Conservation (phyloP, 345 rosid species). For the Eucalyptus decipiens region DNA sequence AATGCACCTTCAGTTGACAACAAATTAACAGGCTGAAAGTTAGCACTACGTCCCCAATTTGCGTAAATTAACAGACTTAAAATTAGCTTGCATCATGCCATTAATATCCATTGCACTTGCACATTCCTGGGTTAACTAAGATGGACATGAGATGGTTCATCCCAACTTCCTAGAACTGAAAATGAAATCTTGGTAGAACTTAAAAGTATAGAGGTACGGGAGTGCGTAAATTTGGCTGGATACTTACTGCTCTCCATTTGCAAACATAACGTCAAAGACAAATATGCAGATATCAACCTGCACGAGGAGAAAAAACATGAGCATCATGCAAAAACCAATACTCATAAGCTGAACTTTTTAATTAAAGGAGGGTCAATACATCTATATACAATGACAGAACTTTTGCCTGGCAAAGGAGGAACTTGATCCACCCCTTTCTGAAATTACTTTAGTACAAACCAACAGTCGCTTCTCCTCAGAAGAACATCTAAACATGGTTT, state of each 20-base stretch:
- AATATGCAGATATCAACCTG: constrained; percentile 81
- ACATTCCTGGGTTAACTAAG: neutral
- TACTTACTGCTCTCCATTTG: constrained; percentile 69
- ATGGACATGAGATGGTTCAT: neutral
- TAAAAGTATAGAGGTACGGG: neutral
- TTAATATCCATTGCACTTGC: neutral
- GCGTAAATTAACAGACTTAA: neutral
- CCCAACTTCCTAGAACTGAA: neutral
- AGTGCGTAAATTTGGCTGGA: constrained; percentile 23
- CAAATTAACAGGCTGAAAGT: neutral
- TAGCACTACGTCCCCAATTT: neutral
- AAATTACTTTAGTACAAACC: neutral
- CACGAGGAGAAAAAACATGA: constrained; percentile 6
- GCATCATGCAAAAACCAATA: neutral
- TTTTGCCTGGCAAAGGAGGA: neutral
- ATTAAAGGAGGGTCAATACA: neutral
- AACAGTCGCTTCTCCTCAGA: neutral
- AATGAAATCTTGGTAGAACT: neutral
- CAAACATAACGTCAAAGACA: constrained; percentile 81
- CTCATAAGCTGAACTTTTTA: neutral
- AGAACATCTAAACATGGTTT: neutral
- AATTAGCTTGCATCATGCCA: neutral
- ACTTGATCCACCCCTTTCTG: neutral
- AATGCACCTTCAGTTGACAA: neutral
- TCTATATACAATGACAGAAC: neutral